Conservation (phyloP, 2,329 filamentous ascomycete species). For the Alternaria ethzedia region DNA sequence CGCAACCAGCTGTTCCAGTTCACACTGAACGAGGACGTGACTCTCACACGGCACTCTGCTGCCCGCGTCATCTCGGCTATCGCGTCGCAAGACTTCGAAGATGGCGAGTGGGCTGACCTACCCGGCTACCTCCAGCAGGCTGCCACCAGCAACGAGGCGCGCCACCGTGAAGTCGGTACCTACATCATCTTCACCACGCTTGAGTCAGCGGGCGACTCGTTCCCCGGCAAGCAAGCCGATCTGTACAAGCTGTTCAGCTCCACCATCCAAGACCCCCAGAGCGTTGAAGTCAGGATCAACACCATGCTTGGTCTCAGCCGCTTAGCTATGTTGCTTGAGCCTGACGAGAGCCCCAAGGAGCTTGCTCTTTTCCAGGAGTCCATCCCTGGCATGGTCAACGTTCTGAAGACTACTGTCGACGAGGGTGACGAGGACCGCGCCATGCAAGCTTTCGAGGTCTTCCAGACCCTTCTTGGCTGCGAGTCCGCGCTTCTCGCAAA, state of each 20-base stretch:
- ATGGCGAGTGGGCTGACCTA: constrained; percentile 84
- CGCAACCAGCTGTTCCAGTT: constrained; percentile 84
- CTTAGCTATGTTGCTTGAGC: constrained; percentile 84
- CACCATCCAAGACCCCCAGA: constrained; percentile 89
- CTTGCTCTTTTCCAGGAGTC: constrained; percentile 79
- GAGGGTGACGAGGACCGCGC: constrained; percentile 83
- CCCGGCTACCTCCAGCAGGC: constrained; percentile 80
- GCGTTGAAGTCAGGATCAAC: constrained; percentile 91
- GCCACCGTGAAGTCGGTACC: constrained; percentile 86
- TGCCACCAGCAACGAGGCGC: constrained; percentile 73
- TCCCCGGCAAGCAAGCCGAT: constrained; percentile 78
- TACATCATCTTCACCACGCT: constrained; percentile 93
- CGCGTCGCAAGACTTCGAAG: constrained; percentile 82
- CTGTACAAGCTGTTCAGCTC: constrained; percentile 84
- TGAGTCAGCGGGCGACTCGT: constrained; percentile 84
- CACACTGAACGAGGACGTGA: constrained; percentile 78
- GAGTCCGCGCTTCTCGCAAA: constrained; percentile 82
- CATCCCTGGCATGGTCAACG: constrained; percentile 85
- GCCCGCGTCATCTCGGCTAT: constrained; percentile 88
- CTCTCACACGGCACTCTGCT: constrained; percentile 81
- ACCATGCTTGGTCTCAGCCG: constrained; percentile 89
- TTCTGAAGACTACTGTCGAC: constrained; percentile 84
- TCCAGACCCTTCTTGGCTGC: constrained; percentile 92
- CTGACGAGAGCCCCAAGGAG: constrained; percentile 79
- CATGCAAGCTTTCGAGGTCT: constrained; percentile 92